These are phyloP conservation scores for Sphagnum tenellum DNA, from an alignment of 225 moss, liverwort and hornwort genomes.

Conservation along the genomic window DNA sequence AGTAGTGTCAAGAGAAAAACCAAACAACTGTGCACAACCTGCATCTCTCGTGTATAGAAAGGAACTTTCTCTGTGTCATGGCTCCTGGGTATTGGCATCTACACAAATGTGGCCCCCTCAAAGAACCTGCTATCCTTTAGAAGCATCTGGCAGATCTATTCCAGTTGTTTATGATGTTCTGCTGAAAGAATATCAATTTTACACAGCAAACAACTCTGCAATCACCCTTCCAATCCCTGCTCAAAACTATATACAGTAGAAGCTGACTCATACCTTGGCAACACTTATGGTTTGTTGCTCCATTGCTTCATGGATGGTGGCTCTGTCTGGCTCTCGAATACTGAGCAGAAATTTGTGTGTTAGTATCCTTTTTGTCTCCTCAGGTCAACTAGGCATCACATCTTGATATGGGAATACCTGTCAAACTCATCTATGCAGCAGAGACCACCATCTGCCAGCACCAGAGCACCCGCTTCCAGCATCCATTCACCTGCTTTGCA, in stretches of 20 bases:
- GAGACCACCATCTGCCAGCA: conserved; percentile 93
- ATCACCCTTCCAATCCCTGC: background rate
- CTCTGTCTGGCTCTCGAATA: conserved; percentile 92
- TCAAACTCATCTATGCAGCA: conserved; percentile 99
- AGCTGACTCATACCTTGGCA: conserved; percentile 61
- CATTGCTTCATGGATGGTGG: conserved; percentile 99
- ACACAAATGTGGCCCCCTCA: too few relatives aligned
- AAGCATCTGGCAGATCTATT: too few relatives aligned
- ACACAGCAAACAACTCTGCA: background rate
- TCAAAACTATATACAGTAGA: background rate
- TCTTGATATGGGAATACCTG: conserved; percentile 35
- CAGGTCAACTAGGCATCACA: background rate
- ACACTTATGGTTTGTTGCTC: conserved; percentile 99
- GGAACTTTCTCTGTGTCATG: too few relatives aligned
- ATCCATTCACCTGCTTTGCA: conserved; percentile 80
- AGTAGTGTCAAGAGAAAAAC: too few relatives aligned
- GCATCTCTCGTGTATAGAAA: too few relatives aligned
- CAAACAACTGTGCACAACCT: too few relatives aligned
- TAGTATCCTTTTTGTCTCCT: background rate
- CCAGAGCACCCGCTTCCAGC: conserved; percentile 96
- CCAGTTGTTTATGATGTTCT: too few relatives aligned
- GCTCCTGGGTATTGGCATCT: too few relatives aligned
- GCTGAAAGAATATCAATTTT: too few relatives aligned
- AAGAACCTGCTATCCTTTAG: too few relatives aligned
- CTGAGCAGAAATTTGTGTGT: conserved; percentile 21